Percentiles rank a stretch among this genome's conserved stretches.
Evolutionary conservation across 176 grass and related monocot species (phyloP).

Genomic region (Aegilops bicornis): DNA sequence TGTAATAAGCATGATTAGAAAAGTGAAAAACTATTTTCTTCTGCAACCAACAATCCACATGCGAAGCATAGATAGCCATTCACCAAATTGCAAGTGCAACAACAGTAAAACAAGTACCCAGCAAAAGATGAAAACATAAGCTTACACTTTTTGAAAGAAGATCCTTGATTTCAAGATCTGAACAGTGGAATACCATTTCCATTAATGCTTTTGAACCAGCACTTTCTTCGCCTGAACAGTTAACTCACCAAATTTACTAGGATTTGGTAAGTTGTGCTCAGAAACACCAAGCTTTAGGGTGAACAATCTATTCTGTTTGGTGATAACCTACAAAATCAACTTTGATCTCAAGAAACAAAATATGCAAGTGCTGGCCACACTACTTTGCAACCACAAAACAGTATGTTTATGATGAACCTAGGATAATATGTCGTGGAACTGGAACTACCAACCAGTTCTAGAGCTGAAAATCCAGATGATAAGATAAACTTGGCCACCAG

Average conservation of each 20-base stretch:
- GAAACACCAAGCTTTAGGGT: conserved; percentile 65
- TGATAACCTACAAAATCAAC: conserved; percentile 66
- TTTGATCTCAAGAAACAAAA: conserved; percentile 23
- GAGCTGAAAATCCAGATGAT: neutral
- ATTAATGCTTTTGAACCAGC: conserved; percentile 84
- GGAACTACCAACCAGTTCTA: neutral
- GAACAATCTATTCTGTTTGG: conserved; percentile 63
- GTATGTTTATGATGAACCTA: neutral
- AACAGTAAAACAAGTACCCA: conserved; percentile 25
- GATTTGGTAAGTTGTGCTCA: conserved; percentile 48
- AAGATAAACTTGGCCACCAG: neutral
- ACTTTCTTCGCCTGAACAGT: conserved; percentile 79
- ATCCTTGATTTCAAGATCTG: conserved; percentile 94
- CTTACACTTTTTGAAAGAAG: conserved; percentile 98
- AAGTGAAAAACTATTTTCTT: conserved; percentile 16
- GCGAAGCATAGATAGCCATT: neutral
- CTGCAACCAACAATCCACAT: conserved; percentile 18
- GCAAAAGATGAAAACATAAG: conserved; percentile 3
- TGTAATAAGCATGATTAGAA: conserved; percentile 46
- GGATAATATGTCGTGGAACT: neutral
- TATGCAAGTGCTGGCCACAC: conserved; percentile 15
- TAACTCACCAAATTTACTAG: conserved; percentile 71
- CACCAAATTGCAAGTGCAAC: conserved; percentile 11
- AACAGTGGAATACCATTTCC: conserved; percentile 86
- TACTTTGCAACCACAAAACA: neutral